phyloP scores from a whole-genome alignment of 2,329 filamentous ascomycete genomes.

The Aspergillus neoniger region DNA sequence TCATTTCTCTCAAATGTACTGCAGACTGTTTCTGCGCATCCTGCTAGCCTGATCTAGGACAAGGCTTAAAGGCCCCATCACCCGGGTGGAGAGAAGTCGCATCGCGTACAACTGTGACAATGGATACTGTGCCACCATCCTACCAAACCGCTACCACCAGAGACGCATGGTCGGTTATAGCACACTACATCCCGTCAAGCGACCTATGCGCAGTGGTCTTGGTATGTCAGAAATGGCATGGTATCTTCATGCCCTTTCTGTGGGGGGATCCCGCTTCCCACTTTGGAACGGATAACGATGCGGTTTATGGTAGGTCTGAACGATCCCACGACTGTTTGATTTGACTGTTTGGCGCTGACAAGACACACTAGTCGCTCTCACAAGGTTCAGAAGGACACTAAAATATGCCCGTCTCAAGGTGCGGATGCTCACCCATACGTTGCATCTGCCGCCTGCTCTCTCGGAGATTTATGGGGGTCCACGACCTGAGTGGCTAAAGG shows the following conservation, averaged over 20 bases:
- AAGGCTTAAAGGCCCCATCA: background rate
- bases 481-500: constrained; percentile 60
- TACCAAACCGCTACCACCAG: constrained; percentile 59
- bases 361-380: constrained; percentile 53
- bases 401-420: constrained; percentile 56
- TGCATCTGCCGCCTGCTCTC: constrained; percentile 62
- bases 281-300: constrained; percentile 62
- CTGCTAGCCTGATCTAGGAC: background rate
- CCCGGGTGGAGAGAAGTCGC: background rate
- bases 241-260: constrained; percentile 59
- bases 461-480: constrained; percentile 63
- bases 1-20: background rate
- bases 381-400: constrained; percentile 59
- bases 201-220: constrained; percentile 59
- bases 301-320: constrained; percentile 53
- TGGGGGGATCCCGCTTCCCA: constrained; percentile 66
- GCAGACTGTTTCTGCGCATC: background rate
- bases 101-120: constrained; percentile 27
- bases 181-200: constrained; percentile 57
- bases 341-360: constrained; percentile 15
- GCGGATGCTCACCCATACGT: constrained; percentile 60
- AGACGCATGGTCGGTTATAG: constrained; percentile 59
- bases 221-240: constrained; percentile 60
- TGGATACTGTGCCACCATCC: constrained; percentile 62
- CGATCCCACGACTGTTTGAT: background rate